A percentile compares a stretch with the other conserved stretches of the same genome.
Conservation (phyloP, 768 basidiomycete species). For the Leccinum ochraceum region DNA sequence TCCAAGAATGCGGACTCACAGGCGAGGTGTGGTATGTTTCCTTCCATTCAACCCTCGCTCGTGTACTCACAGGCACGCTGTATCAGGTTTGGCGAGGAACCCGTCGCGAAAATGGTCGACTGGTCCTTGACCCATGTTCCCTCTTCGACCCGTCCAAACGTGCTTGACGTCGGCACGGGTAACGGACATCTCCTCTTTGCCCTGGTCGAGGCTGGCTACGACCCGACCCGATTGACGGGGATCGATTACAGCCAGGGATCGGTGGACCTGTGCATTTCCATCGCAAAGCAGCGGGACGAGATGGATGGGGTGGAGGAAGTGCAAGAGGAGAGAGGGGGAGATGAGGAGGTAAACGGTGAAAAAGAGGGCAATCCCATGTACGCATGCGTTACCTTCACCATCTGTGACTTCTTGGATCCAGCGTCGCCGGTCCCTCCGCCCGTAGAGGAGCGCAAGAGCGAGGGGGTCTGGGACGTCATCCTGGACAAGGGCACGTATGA, state of each 20-base stretch:
- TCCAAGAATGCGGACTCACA: constrained; percentile 77
- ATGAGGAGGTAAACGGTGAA: constrained; percentile 8
- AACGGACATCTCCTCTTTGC: constrained; percentile 79
- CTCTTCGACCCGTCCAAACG: constrained; percentile 43
- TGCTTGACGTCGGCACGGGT: constrained; percentile 79
- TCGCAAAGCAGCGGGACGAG: constrained; percentile 47
- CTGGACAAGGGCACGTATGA: constrained; percentile 91
- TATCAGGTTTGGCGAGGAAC: constrained; percentile 76
- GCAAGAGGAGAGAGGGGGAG: too few species aligned
- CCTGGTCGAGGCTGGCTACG: constrained; percentile 67
- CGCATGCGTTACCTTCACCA: constrained; percentile 47
- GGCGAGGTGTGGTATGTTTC: constrained; percentile 76
- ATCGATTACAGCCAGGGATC: constrained; percentile 81
- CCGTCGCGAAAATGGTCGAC: constrained; percentile 75
- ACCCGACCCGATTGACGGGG: constrained; percentile 51
- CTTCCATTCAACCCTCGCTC: neutral
- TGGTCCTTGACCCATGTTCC: constrained; percentile 65
- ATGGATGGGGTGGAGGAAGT: neutral
- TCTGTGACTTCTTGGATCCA: constrained; percentile 65
- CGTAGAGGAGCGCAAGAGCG: constrained; percentile 4
- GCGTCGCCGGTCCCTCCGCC: constrained; percentile 40
- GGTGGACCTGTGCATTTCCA: constrained; percentile 57
- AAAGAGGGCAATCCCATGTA: neutral
- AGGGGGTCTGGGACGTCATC: constrained; percentile 64
- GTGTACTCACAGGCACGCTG: neutral